Evolutionary conservation across 805 yeast genomes (phyloP), one percentile per base, ranked within the genome.

Genomic region (Pichia phayaonensis): DNA sequence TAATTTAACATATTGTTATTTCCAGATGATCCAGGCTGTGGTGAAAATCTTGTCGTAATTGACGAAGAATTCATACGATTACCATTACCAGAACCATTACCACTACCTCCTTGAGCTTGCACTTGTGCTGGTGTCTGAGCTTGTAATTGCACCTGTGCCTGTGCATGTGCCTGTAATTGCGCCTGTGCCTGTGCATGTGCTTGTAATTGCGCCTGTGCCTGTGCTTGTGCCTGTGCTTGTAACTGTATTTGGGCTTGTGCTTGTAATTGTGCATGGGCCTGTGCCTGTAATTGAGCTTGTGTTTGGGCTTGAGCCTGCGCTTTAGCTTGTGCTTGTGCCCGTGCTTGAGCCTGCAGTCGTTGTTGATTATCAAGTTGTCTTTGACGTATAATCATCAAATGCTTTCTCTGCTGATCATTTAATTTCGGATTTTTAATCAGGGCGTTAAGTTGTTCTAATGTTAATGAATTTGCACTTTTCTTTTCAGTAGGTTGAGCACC

Each of bases 371-470:
- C 62, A 49, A 61, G 38, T 45, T 60, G 72, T 34, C 55, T 64
- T 52, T 59, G 63, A 44, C 53, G 59, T 12, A 52, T 56, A 29
- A 52, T 42, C 43, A 56, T 52, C 24, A 73, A 57, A 55, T 74
- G 77, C 47, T 66, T 69, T 44, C 74, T 61, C 50, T 74, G 79
- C 51, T 71, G 74, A 3, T 75, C 73, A 6, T 73, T 70, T 49
- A 75, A 59, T 13, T 67, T 67, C 10, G 74, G 73, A 40, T 68
- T 66, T 38, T 59, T 54, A 3, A 66, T 65, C 46, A 62, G 55
- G 34, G 57, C 49, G 18, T 57, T 55, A 42, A 62, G 56, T 45
- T 64, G 66, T 10, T 61, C 63, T 10, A 65, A 56, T 4, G 61
- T 59, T 42, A 61, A 42, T 22, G 50, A 44, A 15, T 49, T 55